Percentiles rank a stretch among this genome's conserved stretches.
phyloP scores from a whole-genome alignment of 78 protist species.

The Cavenderia fasciculata region DNA sequence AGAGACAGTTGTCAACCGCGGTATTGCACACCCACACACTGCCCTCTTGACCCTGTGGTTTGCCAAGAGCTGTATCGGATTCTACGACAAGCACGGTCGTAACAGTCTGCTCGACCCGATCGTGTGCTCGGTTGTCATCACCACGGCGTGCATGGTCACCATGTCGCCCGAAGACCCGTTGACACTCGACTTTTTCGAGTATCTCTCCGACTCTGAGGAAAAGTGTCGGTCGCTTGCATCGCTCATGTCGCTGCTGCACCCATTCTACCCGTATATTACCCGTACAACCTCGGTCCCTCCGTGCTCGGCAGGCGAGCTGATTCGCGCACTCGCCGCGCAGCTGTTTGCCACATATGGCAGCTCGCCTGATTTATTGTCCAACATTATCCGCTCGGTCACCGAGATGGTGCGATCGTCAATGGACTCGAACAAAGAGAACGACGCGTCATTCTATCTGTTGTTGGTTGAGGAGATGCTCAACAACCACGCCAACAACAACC shows the following conservation, averaged over 20 bases:
- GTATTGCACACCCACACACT: slow-evolving; percentile 64
- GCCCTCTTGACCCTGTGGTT: slow-evolving; percentile 40
- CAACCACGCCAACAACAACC: neutral
- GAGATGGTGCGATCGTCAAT: slow-evolving; percentile 15
- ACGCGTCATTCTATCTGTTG: slow-evolving; percentile 17
- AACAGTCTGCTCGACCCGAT: neutral
- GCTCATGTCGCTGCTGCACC: neutral
- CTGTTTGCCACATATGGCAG: neutral
- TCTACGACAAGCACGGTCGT: neutral
- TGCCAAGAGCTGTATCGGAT: slow-evolving; percentile 10
- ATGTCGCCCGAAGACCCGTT: slow-evolving; percentile 41
- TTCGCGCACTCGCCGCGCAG: neutral
- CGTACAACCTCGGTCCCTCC: slow-evolving; percentile 14
- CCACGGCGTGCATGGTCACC: slow-evolving; percentile 7
- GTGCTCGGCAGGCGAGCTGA: neutral
- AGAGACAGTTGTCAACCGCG: slow-evolving; percentile 47
- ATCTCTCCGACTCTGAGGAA: slow-evolving; percentile 19
- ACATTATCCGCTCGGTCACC: slow-evolving; percentile 8
- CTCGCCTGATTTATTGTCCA: neutral
- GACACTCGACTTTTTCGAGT: slow-evolving; percentile 45
- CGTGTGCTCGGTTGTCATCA: neutral
- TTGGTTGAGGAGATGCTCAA: slow-evolving; percentile 30
- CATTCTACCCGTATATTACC: slow-evolving; percentile 22
- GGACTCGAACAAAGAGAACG: slow-evolving; percentile 39
- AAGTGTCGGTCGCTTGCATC: neutral